Conservation (phyloP, 2,329 filamentous ascomycete species). For the Arthrobotrys musiformis region DNA sequence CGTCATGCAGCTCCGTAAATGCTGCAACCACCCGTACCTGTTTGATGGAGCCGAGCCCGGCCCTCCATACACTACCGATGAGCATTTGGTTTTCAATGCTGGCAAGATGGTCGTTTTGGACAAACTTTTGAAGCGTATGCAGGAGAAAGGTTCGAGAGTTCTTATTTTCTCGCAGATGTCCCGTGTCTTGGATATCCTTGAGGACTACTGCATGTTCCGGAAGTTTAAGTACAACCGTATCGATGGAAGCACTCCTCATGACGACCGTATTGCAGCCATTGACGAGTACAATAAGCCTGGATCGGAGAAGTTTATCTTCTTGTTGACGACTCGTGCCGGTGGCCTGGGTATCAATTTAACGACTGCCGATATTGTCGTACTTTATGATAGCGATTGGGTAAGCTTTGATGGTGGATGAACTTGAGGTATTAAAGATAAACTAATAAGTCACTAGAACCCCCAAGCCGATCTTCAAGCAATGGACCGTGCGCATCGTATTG, state of each 20-base stretch:
- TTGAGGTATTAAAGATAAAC: background rate
- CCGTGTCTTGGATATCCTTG: conserved; percentile 92
- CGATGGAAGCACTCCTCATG: conserved; percentile 94
- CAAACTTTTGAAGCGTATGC: conserved; percentile 84
- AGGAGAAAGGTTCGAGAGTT: conserved; percentile 89
- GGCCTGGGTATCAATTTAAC: conserved; percentile 97
- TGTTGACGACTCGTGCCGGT: conserved; percentile 93
- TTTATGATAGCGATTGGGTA: conserved; percentile 95
- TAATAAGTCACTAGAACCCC: conserved; percentile 65
- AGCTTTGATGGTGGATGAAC: conserved; percentile 66
- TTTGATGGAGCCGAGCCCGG: conserved; percentile 98
- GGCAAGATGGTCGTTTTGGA: conserved; percentile 98
- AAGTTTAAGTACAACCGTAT: conserved; percentile 97
- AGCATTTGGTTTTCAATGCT: conserved; percentile 91
- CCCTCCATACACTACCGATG: conserved; percentile 96
- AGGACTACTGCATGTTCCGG: conserved; percentile 97
- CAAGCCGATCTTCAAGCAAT: conserved; percentile 98
- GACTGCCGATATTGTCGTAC: conserved; percentile 90
- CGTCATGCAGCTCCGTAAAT: conserved; percentile 98
- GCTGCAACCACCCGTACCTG: conserved; percentile 97
- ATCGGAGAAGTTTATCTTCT: conserved; percentile 96
- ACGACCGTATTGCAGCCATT: conserved; percentile 96
- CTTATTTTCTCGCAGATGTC: conserved; percentile 99
- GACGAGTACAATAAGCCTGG: conserved; percentile 97
- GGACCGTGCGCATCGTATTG: conserved; percentile 98